phyloP scores from a whole-genome alignment of 768 basidiomycete genomes.

The Podaxis pistillaris region DNA sequence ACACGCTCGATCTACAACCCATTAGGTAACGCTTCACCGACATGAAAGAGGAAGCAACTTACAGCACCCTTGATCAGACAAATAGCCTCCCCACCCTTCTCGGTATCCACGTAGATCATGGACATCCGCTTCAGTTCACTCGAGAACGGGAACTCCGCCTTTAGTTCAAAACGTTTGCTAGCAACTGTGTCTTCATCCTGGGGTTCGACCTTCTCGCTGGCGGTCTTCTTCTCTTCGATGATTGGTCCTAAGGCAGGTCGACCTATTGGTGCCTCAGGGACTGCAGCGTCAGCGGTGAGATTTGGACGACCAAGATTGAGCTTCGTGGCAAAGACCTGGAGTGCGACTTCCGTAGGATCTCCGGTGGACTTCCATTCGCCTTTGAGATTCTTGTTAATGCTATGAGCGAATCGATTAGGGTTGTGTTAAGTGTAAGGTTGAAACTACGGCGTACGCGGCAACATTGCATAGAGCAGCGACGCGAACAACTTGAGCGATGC shows the following conservation, averaged over 20 bases:
- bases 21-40: background rate
- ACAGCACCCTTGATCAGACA: constrained; percentile 38
- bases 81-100: constrained; percentile 21
- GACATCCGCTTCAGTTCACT: constrained; percentile 53
- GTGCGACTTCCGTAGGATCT: constrained; percentile 56
- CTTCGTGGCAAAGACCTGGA: constrained; percentile 53
- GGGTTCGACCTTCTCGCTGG: constrained; percentile 18
- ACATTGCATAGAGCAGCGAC: constrained; percentile 37
- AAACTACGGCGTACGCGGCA: constrained; percentile 27
- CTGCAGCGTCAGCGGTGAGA: constrained; percentile 25
- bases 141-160: constrained; percentile 44
- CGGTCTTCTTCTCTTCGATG: constrained; percentile 22
- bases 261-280: constrained; percentile 16
- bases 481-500: constrained; percentile 27
- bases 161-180: constrained; percentile 30
- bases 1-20: constrained; percentile 39
- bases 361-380: constrained; percentile 48
- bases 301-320: constrained; percentile 39
- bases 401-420: constrained; percentile 15
- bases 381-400: constrained; percentile 35
- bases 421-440: background rate
- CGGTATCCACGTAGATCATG: constrained; percentile 32
- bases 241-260: constrained; percentile 27
- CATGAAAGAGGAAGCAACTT: constrained; percentile 11
- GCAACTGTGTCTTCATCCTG: constrained; percentile 19